Percentiles rank a stretch among this genome's conserved stretches.
phyloP scores from a whole-genome alignment of 73 alveolate species.

The Effrenium voratum region DNA sequence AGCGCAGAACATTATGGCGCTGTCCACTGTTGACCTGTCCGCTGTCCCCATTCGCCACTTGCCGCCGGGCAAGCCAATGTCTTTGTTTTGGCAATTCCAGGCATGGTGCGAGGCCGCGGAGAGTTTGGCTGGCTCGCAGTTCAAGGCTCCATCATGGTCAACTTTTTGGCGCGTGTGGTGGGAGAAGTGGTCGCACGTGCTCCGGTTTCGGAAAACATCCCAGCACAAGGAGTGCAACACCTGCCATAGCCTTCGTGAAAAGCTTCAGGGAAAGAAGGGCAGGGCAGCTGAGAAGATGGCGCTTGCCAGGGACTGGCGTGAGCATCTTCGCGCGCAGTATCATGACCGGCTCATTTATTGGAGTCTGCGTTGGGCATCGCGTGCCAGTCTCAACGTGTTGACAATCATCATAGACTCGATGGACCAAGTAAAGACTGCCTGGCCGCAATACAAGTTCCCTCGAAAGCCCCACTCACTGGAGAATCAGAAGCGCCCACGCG shows the following conservation, averaged over 20 bases:
- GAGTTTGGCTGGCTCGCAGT: neutral
- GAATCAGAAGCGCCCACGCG: neutral
- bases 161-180: neutral
- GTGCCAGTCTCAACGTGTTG: neutral
- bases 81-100: neutral
- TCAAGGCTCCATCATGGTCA: neutral
- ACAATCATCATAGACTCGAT: neutral
- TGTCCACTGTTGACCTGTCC: conserved; percentile 67
- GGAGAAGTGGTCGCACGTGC: neutral
- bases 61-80: neutral
- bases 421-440: neutral
- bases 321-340: neutral
- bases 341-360: neutral
- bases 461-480: neutral
- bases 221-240: conserved; percentile 3
- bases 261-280: neutral
- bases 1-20: conserved; percentile 38
- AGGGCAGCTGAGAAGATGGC: neutral
- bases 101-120: neutral
- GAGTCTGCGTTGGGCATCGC: neutral
- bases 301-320: neutral
- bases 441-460: neutral
- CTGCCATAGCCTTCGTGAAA: neutral
- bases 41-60: too few relatives aligned
- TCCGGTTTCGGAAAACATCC: neutral